Conservation (phyloP, 2,329 filamentous ascomycete species). For the Drechslera avenae region DNA sequence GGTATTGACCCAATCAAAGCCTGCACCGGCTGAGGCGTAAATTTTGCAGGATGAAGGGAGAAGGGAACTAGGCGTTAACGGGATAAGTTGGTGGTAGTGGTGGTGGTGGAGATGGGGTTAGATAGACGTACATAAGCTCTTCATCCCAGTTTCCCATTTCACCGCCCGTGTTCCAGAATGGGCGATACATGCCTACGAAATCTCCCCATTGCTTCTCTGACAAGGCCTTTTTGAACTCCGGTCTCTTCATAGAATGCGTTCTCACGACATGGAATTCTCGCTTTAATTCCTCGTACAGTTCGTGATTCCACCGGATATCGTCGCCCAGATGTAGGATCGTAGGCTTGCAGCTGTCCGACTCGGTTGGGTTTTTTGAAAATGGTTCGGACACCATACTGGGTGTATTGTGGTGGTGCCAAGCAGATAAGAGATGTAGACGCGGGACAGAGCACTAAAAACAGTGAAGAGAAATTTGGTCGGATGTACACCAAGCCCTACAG, state of each 20-base stretch:
- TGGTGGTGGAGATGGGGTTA: background rate
- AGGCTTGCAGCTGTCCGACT: slow-evolving; percentile 24
- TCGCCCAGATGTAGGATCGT: slow-evolving; percentile 53
- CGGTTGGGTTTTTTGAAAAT: too few relatives aligned
- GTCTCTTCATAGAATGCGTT: slow-evolving; percentile 47
- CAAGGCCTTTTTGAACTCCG: slow-evolving; percentile 50
- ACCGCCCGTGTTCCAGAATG: slow-evolving; percentile 68
- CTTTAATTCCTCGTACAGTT: slow-evolving; percentile 47
- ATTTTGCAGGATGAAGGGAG: background rate
- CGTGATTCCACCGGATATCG: slow-evolving; percentile 53
- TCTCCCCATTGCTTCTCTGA: slow-evolving; percentile 49
- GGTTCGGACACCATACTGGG: too few relatives aligned
- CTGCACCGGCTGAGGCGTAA: slow-evolving; percentile 62
- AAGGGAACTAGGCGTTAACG: slow-evolving; percentile 6
- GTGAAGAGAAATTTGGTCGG: too few relatives aligned
- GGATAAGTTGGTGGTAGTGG: background rate
- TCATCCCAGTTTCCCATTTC: slow-evolving; percentile 69
- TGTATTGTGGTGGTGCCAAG: too few relatives aligned
- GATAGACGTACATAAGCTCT: slow-evolving; percentile 56
- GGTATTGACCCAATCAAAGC: slow-evolving; percentile 68
- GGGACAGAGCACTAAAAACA: too few relatives aligned
- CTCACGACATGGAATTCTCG: slow-evolving; percentile 48
- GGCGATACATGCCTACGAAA: slow-evolving; percentile 58
- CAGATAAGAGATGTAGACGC: too few relatives aligned
- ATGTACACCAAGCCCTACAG: too few relatives aligned